Conservation (phyloP, 2,329 filamentous ascomycete species). For the Diatrype stigma region DNA sequence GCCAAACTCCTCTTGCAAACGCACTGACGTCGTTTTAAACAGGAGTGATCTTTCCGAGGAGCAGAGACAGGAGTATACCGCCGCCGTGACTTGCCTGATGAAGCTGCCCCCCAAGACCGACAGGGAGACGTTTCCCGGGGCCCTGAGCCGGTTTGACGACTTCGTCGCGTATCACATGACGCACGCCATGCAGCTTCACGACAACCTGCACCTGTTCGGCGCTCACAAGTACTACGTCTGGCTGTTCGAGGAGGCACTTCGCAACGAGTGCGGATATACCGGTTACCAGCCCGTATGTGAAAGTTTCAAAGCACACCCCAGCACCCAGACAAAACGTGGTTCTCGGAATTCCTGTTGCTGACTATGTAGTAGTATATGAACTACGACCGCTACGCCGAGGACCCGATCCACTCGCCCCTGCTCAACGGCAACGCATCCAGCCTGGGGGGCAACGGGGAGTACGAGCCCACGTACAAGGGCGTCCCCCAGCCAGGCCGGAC, state of each 20-base stretch:
- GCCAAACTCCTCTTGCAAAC: neutral
- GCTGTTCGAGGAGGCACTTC: constrained; percentile 28
- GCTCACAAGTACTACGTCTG: constrained; percentile 29
- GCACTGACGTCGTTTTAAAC: constrained; percentile 5
- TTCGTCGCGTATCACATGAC: constrained; percentile 27
- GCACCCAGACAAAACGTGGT: neutral
- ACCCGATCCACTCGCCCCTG: constrained; percentile 36
- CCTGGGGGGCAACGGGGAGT: constrained; percentile 38
- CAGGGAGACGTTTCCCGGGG: constrained; percentile 22
- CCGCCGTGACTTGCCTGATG: constrained; percentile 24
- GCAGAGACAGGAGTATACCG: constrained; percentile 25
- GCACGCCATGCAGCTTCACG: constrained; percentile 24
- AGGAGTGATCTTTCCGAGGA: constrained; percentile 27
- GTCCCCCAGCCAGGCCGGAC: constrained; percentile 27
- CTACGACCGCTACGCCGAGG: constrained; percentile 37
- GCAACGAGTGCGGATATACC: constrained; percentile 29
- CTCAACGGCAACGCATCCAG: constrained; percentile 44
- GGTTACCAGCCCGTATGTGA: constrained; percentile 14
- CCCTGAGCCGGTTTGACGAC: constrained; percentile 27
- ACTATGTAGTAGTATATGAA: constrained; percentile 32
- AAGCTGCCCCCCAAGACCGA: constrained; percentile 22
- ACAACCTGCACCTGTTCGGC: constrained; percentile 21
- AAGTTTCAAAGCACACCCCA: no score
- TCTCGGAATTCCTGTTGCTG: no score
- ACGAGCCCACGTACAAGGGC: constrained; percentile 19